Conservation (phyloP, 176 grass and related monocot species). For the Phoenix dactylifera region DNA sequence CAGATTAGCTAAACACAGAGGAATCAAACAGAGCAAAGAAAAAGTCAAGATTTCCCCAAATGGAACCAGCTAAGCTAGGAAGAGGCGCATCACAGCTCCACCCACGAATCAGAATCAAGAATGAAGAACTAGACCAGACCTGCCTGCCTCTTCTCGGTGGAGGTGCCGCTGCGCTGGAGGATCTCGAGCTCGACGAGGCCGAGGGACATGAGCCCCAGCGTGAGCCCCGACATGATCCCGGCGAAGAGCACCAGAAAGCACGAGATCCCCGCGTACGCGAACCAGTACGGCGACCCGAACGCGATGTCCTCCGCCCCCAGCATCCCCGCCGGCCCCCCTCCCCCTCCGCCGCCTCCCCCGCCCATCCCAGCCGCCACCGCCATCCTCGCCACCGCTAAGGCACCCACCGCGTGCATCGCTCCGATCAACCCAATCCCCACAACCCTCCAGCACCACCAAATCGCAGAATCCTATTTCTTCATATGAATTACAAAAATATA, state of each 20-base stretch:
- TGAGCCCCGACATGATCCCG: constrained; percentile 98
- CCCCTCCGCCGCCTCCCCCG: constrained; percentile 21
- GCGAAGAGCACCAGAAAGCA: constrained; percentile 91
- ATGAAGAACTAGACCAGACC: constrained; percentile 19
- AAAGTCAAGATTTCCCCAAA: no score
- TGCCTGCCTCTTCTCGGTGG: constrained; percentile 83
- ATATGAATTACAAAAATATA: no score
- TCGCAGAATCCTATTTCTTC: no score
- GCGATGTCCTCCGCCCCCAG: constrained; percentile 57
- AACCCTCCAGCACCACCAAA: no score
- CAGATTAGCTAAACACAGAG: no score
- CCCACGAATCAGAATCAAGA: no score
- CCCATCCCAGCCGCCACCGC: constrained; percentile 27
- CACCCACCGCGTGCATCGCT: constrained; percentile 17
- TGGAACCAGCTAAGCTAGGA: no score
- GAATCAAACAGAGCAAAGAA: no score
- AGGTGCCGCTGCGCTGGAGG: constrained; percentile 86
- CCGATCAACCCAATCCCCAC: no score
- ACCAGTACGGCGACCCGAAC: constrained; percentile 68
- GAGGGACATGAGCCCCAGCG: constrained; percentile 95
- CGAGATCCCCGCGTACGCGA: constrained; percentile 62
- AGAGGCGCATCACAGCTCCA: no score
- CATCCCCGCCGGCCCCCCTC: constrained; percentile 19
- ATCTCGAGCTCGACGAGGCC: constrained; percentile 99
- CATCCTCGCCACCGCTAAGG: constrained; percentile 44